Percentiles rank a stretch among this genome's conserved stretches.
Conservation (phyloP, 345 rosid species). For the Mallotus nudiflorus region DNA sequence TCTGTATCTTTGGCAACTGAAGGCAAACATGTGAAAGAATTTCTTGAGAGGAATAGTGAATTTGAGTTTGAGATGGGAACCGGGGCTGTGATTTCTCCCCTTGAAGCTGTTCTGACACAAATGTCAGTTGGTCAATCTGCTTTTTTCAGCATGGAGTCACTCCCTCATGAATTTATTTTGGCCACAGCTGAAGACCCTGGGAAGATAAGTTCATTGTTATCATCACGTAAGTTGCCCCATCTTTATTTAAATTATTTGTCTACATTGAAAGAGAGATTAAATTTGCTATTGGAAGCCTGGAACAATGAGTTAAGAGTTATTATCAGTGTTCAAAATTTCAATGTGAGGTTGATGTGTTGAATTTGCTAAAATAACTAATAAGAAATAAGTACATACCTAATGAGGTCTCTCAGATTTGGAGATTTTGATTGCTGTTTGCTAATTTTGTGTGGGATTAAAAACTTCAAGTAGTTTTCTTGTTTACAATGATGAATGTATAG, state of each 20-base stretch:
- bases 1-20: conserved; percentile 54
- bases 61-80: conserved; percentile 91
- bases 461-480: neutral
- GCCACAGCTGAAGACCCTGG: conserved; percentile 59
- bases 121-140: conserved; percentile 89
- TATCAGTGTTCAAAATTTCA: neutral
- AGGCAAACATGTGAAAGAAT: conserved; percentile 49
- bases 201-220: conserved; percentile 40
- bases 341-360: neutral
- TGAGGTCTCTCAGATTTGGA: neutral
- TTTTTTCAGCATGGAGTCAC: conserved; percentile 41
- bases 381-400: neutral
- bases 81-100: conserved; percentile 58
- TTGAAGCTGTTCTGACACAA: conserved; percentile 67
- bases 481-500: neutral
- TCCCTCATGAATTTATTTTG: conserved; percentile 52
- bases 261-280: neutral
- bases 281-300: neutral
- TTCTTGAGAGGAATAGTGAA: conserved; percentile 76
- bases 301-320: neutral
- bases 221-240: conserved; percentile 50
- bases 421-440: neutral
- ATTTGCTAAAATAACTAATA: neutral
- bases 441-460: neutral
- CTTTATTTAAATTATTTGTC: conserved; percentile 18